Percentiles rank a stretch among this genome's conserved stretches.
Evolutionary conservation across 306 rosid species (phyloP).

Genomic region (Medicago lupulina): DNA sequence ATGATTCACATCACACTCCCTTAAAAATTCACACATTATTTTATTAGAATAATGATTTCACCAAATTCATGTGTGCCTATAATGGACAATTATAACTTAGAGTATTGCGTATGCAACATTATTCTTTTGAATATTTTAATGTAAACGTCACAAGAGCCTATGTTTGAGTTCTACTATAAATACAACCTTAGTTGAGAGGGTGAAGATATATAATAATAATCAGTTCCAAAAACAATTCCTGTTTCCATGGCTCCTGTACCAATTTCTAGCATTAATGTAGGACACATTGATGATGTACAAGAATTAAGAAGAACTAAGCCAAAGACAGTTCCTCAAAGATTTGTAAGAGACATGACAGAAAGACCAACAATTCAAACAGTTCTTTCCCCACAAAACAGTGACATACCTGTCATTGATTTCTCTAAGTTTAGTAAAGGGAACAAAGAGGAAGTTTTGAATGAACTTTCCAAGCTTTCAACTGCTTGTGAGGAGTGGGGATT

Average conservation of each 20-base stretch:
- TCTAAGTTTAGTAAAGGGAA: slow-evolving; percentile 62
- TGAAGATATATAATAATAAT: slow-evolving; percentile 28
- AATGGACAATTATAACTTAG: slow-evolving; percentile 12
- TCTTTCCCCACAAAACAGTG: slow-evolving; percentile 42
- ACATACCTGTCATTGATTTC: slow-evolving; percentile 80
- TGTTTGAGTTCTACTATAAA: slow-evolving; percentile 66
- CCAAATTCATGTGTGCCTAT: slow-evolving; percentile 17
- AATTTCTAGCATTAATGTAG: slow-evolving; percentile 59
- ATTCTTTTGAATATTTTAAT: slow-evolving; percentile 1
- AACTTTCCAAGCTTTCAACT: slow-evolving; percentile 60
- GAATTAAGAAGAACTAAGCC: slow-evolving; percentile 79
- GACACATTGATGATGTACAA: slow-evolving; percentile 94
- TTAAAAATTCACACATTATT: slow-evolving; percentile 19
- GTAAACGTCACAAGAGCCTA: slow-evolving; percentile 39
- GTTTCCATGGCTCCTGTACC: slow-evolving; percentile 77
- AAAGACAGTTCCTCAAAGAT: slow-evolving; percentile 77
- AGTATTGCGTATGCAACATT: slow-evolving; percentile 20
- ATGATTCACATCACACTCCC: slow-evolving; percentile 34
- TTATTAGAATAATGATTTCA: not conserved
- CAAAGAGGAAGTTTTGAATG: slow-evolving; percentile 52
- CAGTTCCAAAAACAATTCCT: slow-evolving; percentile 17
- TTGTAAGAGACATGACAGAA: slow-evolving; percentile 73
- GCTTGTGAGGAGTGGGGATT: slow-evolving; percentile 95
- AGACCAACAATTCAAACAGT: slow-evolving; percentile 72
- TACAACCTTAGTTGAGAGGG: slow-evolving; percentile 40